Evolutionary conservation across 2,329 filamentous ascomycete genomes (phyloP), one percentile per base, ranked within the genome.

Genomic region (Incumbomyces lentus): DNA sequence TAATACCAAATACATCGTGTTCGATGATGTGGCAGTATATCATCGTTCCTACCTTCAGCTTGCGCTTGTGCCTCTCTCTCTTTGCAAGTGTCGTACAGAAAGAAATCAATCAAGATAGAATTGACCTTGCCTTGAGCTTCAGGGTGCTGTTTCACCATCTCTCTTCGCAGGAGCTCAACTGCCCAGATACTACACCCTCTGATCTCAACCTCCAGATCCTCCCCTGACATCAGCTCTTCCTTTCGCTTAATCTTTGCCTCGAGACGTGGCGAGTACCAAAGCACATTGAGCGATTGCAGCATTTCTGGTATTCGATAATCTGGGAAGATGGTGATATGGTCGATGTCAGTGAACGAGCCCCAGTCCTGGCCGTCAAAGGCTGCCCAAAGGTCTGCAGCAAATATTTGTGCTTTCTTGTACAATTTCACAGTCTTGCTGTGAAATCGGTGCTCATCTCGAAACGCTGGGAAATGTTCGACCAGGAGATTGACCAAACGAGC

Each of bases 241-340:
- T 77, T 74, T 22, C 73, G 70, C 29, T 76, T 74, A 57, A 98
- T 82, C 13, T 81, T 75, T 30, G 75, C 72, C 42, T 88, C 81
- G 37, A 98, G 69, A 1, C 81, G 75, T 0, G 92, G 92, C 53
- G 85, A 89, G 66, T 92, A 95, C 58, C 78, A 79, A 41, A 98
- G 68, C 48, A 88, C 90, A 14, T 86, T 85, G 37, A 96, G 72
- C 8, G 80, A 79, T 58, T 89, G 80, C 30, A 98, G 75, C 56
- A 95, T 92, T 67, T 98, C 92, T 12, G 93, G 93, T 45, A 98
- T 83, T 36, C 92, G 84, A 62, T 98, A 98, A 68, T 98, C 92
- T 75, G 92, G 89, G 70, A 98, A 98, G 82, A 96, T 96, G 50
- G 92, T 98, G 58, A 98, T 84, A 62, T 88, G 87, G 67, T 92